Evolutionary conservation across 257 asterid genomes (phyloP).

Genomic region (Solanum tacnaense): DNA sequence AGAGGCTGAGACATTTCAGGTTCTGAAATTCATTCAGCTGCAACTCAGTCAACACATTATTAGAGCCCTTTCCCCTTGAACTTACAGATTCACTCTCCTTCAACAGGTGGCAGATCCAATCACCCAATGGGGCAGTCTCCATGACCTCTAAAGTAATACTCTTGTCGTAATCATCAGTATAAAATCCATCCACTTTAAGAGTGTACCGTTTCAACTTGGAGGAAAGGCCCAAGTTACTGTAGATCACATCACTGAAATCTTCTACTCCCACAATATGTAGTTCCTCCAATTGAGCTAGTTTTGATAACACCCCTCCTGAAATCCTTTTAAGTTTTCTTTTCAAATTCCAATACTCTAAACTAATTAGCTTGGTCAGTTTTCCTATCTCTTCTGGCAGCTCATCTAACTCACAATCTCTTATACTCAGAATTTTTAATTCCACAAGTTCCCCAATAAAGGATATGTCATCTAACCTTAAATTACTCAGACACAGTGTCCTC

Average conservation of each 20-base stretch:
- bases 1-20: rapidly evolving
- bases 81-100: rapidly evolving
- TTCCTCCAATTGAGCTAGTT: not conserved
- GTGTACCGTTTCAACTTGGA: not conserved
- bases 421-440: not conserved
- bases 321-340: not conserved
- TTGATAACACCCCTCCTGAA: not conserved
- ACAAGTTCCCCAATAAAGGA: not conserved
- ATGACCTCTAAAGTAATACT: rapidly evolving
- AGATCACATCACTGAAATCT: not conserved
- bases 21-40: not conserved
- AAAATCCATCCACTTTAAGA: rapidly evolving
- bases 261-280: not conserved
- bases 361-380: not conserved
- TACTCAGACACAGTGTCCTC: not conserved
- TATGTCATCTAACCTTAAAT: not conserved
- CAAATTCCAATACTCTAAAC: not conserved
- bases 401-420: not conserved
- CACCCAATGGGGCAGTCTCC: not conserved
- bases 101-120: not conserved
- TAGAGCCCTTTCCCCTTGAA: rapidly evolving
- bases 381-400: not conserved
- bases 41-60: not conserved
- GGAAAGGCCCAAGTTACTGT: not conserved
- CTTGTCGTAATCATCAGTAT: rapidly evolving